Percentiles rank a stretch among this genome's conserved stretches.
Evolutionary conservation across 768 basidiomycete species (phyloP).

Genomic region (Xanthoconium purpureum): DNA sequence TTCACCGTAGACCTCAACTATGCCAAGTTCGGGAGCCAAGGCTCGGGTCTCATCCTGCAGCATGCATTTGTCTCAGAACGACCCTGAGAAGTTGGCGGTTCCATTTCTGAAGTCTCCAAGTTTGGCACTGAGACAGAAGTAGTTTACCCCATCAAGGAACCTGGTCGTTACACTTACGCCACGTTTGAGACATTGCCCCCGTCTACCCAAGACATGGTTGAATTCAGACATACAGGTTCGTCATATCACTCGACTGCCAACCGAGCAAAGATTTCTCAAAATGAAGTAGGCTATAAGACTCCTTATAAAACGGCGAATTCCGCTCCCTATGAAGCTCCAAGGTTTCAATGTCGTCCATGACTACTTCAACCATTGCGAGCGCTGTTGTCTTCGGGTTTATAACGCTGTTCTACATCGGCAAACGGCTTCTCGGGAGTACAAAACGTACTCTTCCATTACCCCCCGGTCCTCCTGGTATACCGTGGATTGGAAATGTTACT

Average conservation of each 20-base stretch:
- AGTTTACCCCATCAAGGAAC: background rate
- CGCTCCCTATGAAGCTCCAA: background rate
- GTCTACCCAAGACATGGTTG: background rate
- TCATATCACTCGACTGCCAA: background rate
- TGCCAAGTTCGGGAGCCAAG: too few species aligned
- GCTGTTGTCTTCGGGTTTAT: background rate
- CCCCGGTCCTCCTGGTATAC: background rate
- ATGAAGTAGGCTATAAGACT: background rate
- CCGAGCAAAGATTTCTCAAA: background rate
- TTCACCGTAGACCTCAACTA: too few species aligned
- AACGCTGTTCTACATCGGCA: background rate
- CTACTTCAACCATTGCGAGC: background rate
- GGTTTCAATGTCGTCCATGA: background rate
- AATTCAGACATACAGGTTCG: background rate
- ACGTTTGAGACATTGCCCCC: background rate
- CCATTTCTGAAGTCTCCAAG: background rate
- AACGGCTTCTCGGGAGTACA: background rate
- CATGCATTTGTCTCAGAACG: background rate
- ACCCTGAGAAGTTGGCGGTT: background rate
- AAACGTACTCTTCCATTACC: background rate
- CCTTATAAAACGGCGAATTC: background rate
- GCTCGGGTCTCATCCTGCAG: too few species aligned
- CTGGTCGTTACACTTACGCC: background rate
- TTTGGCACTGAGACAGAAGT: background rate
- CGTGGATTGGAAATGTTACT: background rate